Evolutionary conservation across 2,329 filamentous ascomycete genomes (phyloP).

Genomic region (Fusarium albidum): DNA sequence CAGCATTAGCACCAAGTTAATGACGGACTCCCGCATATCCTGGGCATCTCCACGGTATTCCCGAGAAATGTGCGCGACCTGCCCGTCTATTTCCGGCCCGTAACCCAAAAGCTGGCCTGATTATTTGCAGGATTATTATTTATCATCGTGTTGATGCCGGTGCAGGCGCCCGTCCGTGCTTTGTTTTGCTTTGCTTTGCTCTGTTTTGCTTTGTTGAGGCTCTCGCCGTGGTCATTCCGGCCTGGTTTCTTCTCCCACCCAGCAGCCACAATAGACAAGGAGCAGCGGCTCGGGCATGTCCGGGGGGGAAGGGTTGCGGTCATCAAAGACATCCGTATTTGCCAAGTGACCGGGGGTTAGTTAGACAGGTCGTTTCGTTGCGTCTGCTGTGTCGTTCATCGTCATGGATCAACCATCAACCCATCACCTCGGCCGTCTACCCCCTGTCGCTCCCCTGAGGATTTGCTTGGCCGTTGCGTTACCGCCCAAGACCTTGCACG

Average conservation of each 20-base stretch:
- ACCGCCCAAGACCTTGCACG: constrained; percentile 10
- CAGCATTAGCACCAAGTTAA: too few relatives aligned
- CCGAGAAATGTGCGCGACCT: background rate
- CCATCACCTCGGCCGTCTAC: too few relatives aligned
- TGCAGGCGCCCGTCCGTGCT: background rate
- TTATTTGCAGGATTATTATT: constrained; percentile 10
- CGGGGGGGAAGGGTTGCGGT: background rate
- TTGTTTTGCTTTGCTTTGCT: too few relatives aligned
- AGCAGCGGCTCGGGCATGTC: constrained; percentile 1
- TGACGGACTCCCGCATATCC: background rate
- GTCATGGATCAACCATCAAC: too few relatives aligned
- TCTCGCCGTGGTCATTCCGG: constrained; percentile 5
- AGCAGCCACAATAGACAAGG: background rate
- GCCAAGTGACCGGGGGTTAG: background rate
- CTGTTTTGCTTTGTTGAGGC: constrained; percentile 29
- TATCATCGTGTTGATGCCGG: constrained; percentile 6
- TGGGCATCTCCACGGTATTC: constrained; percentile 6
- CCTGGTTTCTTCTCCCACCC: background rate
- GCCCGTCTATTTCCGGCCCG: background rate
- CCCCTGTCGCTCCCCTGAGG: too few relatives aligned
- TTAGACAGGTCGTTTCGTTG: too few relatives aligned
- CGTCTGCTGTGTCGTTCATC: too few relatives aligned
- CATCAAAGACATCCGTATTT: background rate
- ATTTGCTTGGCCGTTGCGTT: constrained; percentile 9
- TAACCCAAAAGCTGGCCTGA: constrained; percentile 6